Evolutionary conservation across 805 yeast species (phyloP), one percentile per base, ranked within the genome.

Genomic region (Zygotorulaspora danielsina): DNA sequence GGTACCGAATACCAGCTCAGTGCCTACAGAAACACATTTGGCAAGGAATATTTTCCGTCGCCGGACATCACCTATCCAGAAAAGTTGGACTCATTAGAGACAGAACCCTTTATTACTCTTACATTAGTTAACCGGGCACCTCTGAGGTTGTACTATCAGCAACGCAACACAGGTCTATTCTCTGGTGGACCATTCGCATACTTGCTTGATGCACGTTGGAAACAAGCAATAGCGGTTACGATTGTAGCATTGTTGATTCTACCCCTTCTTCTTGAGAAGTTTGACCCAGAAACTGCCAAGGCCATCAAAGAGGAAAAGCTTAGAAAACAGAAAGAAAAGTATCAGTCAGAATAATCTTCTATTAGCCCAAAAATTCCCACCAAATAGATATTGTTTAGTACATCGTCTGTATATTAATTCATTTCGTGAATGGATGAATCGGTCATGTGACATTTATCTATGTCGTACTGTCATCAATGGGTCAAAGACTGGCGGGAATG

Each of bases 261-360:
- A 42, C 73, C 73, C 13, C 45, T 57, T 30, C 19, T 67, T 1
- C 26, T 68, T n/a, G 71, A 66, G 46, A 63, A 57, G 38, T 39
- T 69, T 19, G 72, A 69, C 41, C 71, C 72, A 25, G 72, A 65
- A 29, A 61, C 66, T 9, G 67, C 68, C 5, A 48, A 54, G 32
- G 46, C 55, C 8, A 50, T 67, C 39, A 61, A 57, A 26, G 61
- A 57, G 36, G 63, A 64, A 30, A 51, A 52, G 10, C 38, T 48
- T 32, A 49, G 42, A 35, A 52, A 53, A 36, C 52, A 55, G 41
- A 53, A 46, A 34, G 57, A 49, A 22, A 54, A 50, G 41, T 56
- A 57, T 32, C 38, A 41, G 19, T 15, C 31, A n/a, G 9, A 27
- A 12, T 12, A 26, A 12, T 26, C 10, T 7, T 21, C 24, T n/a